Evolutionary conservation across 192 early-diverging fungal species (phyloP).

Genomic region (Coemansia sp.): DNA sequence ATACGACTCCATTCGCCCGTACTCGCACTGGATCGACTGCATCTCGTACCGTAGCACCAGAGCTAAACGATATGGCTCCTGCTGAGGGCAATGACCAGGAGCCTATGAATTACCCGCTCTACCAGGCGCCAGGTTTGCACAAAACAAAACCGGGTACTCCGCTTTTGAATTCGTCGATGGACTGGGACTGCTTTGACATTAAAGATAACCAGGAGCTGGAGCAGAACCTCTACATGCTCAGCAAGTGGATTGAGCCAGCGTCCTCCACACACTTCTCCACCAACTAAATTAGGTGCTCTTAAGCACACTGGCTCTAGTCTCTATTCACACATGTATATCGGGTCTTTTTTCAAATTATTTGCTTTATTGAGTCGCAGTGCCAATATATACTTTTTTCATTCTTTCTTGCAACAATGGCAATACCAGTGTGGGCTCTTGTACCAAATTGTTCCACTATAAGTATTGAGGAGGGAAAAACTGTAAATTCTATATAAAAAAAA

Average conservation of each 20-base stretch:
- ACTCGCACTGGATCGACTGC: constrained; percentile 35
- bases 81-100: constrained; percentile 10
- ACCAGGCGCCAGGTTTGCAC: constrained; percentile 43
- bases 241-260: constrained; percentile 48
- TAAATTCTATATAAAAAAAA: no score
- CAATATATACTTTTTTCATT: background rate
- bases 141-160: constrained; percentile 17
- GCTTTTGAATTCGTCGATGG: constrained; percentile 39
- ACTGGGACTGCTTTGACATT: constrained; percentile 43
- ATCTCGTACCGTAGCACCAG: constrained; percentile 14
- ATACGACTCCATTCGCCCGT: constrained; percentile 22
- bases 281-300: no score
- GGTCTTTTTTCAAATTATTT: no score
- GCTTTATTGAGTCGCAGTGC: no score
- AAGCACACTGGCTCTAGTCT: no score
- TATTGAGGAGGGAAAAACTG: no score
- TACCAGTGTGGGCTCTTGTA: no score
- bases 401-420: no score
- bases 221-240: constrained; percentile 47
- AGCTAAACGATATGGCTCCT: background rate
- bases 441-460: no score
- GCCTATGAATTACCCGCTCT: constrained; percentile 47
- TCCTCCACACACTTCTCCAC: no score
- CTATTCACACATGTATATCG: no score
- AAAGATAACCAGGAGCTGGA: constrained; percentile 53